Percentiles rank a stretch among this genome's conserved stretches.
phyloP scores from a whole-genome alignment of 2,329 filamentous ascomycete species.

The Fusarium chlamydosporum region DNA sequence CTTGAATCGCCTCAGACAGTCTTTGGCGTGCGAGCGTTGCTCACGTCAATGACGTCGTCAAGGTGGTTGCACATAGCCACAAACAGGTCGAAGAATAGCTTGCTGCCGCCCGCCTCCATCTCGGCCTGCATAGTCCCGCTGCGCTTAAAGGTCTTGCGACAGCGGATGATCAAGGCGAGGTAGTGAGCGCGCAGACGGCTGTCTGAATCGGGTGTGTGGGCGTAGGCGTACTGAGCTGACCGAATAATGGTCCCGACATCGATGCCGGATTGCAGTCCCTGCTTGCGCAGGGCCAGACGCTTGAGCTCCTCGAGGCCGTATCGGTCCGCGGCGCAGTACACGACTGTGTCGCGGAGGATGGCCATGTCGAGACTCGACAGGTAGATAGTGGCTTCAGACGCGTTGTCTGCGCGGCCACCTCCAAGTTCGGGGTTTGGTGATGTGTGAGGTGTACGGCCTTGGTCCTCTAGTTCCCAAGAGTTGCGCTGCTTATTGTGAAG shows the following conservation, averaged over 20 bases:
- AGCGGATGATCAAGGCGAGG: conserved; percentile 96
- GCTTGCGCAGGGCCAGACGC: conserved; percentile 90
- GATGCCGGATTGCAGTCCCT: conserved; percentile 92
- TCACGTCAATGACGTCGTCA: conserved; percentile 92
- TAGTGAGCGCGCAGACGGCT: conserved; percentile 95
- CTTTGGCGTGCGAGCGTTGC: conserved; percentile 73
- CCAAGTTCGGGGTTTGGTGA: conserved; percentile 67
- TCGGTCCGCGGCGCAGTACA: conserved; percentile 93
- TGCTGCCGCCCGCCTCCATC: conserved; percentile 91
- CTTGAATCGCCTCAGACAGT: conserved; percentile 62
- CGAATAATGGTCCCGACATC: conserved; percentile 92
- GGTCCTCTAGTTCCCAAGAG: conserved; percentile 90
- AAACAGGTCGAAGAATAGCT: conserved; percentile 98
- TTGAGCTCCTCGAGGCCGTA: conserved; percentile 95
- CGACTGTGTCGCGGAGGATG: conserved; percentile 90
- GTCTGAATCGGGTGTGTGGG: conserved; percentile 93
- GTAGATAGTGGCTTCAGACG: conserved; percentile 72
- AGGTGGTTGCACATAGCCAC: conserved; percentile 99
- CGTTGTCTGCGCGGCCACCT: conserved; percentile 62
- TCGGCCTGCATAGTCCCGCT: conserved; percentile 99
- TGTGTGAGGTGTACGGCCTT: conserved; percentile 59
- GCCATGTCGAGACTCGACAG: conserved; percentile 80
- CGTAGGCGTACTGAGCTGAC: conserved; percentile 94
- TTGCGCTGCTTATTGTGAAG: conserved; percentile 87
- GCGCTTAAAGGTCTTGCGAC: conserved; percentile 96